Base-by-base conservation (phyloP, 2,329 filamentous ascomycete genomes). In the Coleophoma eucalyptorum region DNA sequence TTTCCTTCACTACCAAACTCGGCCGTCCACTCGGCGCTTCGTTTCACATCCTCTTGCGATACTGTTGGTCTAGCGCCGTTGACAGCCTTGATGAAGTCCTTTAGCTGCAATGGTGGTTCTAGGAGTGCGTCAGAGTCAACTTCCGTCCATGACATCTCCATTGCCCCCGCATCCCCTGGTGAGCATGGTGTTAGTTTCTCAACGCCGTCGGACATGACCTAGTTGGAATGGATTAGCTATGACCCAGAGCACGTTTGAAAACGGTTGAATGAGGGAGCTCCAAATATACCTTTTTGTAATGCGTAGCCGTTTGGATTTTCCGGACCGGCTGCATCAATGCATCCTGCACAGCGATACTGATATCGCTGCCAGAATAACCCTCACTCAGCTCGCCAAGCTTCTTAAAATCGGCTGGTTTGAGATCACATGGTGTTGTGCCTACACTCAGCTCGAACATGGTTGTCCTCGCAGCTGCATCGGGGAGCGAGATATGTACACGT, bases 311-410 rank as follows among this genome's bases (percentile, higher is more conserved):
- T 69, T 97, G 87, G 60, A 99, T 97, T 72, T 97, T 95, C 55
- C 94, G 81, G 55, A 99, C 89, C 2, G 94, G 95, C 65, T 97
- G 91, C 94, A 99, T 99, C 37, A 99, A 75, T 1, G 94, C 94
- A 67, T 95, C 89, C 69, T 99, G 94, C 18, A 97, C 94, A 3
- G 90, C 91, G 65, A 97, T 97, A 63, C 81, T 84, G 62, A 99
- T 97, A 81, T 99, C 94, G 56, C 89, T 95, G 34, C 94, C 94
- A 0, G 92, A 97, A 71, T 96, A 99, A 1, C 94, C 94, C 53
- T 97, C 93, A 47, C 90, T 91, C 64, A 93, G 75, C 62, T 88
- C 79, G 3, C 88, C 91, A 56, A 99, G 74, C 50, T 86, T 82
- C 60, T 86, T 83, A 70, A 84, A 97, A 68, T 99, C 94, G 33